Conservation (phyloP, 441 rosid genomes). For the Pelargonium myrrhifolium region DNA sequence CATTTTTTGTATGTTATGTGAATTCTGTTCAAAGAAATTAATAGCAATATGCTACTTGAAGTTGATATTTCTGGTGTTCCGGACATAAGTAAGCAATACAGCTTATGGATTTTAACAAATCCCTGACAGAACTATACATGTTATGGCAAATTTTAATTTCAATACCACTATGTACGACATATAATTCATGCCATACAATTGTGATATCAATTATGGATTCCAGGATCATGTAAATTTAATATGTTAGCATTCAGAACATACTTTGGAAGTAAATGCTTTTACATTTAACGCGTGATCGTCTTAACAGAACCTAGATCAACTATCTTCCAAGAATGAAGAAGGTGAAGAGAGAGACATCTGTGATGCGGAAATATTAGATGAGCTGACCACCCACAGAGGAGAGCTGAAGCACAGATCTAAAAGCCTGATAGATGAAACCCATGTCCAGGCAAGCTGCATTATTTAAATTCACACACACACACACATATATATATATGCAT, state of each 20-base stretch:
- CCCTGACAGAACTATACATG: background rate
- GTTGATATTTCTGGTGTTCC: background rate
- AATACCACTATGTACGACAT: background rate
- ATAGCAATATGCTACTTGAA: background rate
- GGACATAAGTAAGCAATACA: background rate
- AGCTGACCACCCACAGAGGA: slow-evolving; percentile 70
- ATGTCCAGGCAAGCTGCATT: slow-evolving; percentile 27
- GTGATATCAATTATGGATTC: background rate
- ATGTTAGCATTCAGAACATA: slow-evolving; percentile 3
- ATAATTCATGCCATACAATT: too few species aligned
- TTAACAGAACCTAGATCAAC: slow-evolving; percentile 15
- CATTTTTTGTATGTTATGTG: background rate
- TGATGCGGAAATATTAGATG: slow-evolving; percentile 66
- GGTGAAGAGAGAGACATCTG: slow-evolving; percentile 32
- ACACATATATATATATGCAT: too few species aligned
- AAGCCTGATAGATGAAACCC: slow-evolving; percentile 43
- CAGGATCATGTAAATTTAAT: background rate
- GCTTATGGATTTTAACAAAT: background rate
- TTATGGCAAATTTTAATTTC: background rate
- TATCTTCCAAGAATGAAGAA: slow-evolving; percentile 16
- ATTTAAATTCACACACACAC: background rate
- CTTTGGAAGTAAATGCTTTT: background rate
- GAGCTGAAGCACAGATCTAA: slow-evolving; percentile 60
- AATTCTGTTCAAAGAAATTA: background rate
- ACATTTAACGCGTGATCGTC: background rate